Evolutionary conservation across 2,329 filamentous ascomycete genomes (phyloP), one percentile per base, ranked within the genome.

Genomic region (Dothistroma pini): DNA sequence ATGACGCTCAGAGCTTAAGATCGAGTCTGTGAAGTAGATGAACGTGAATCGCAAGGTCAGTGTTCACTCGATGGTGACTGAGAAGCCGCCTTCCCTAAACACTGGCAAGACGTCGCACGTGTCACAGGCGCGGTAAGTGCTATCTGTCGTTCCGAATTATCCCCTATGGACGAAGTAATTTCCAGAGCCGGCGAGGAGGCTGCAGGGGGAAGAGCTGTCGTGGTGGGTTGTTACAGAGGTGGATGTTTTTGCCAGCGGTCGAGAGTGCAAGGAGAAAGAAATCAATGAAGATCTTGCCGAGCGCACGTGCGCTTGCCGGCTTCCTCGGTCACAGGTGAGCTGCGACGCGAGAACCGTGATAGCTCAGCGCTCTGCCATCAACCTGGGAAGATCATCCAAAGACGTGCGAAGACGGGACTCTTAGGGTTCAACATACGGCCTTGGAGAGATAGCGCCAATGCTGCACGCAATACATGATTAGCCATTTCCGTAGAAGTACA

Each of bases 101-200:
- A 35, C 8, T 29, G 31, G 22, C 31, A 21, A 14, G 12, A 25
- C 16, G 51, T 53, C 51, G 51, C 51, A 53, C 25, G 51, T 11
- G 51, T 53, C 51, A 53, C 51, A 35, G 31, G 21, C 12, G 31
- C 51, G 51, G 51, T 12, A 53, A 53, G 51, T 32, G 51, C 51
- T 31, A 35, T 34, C 10, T 35, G 51, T 53, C 51, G 22, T 31
- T 34, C 51, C 51, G 21, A 32, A 22, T 34, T 2, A 14, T 29
- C 11, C 12, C 21, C 9, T 51, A 53, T 53, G 11, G 11, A 10
- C 11, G 47, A 22, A 35, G 25, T 11, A 5, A 31, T 22, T 29
- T 56, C 54, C 54, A 49, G 34, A 29, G 35, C 22, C 54, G 44
- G 25, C 14, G 54, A 49, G 3, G 41, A 49, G 14, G 54, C 38